A percentile compares a stretch with the other conserved stretches of the same genome.
Evolutionary conservation across 2,329 filamentous ascomycete genomes (phyloP).

Genomic region (Rhinocladiella similis): DNA sequence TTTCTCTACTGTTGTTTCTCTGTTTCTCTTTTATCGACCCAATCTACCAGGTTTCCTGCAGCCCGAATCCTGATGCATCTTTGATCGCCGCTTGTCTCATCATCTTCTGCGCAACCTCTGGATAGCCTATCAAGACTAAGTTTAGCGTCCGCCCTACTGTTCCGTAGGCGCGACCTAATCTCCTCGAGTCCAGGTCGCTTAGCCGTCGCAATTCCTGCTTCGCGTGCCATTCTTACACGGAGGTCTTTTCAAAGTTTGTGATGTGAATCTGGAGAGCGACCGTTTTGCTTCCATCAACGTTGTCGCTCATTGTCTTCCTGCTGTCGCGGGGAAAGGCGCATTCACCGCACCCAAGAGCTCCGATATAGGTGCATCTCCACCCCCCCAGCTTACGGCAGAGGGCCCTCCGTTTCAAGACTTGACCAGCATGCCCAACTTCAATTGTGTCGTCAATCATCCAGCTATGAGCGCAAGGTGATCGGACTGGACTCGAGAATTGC

Average conservation of each 20-base stretch:
- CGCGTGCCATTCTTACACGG: not conserved
- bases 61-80: not conserved
- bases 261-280: no score
- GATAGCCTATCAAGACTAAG: conserved; percentile 5
- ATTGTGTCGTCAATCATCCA: not conserved
- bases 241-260: no score
- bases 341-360: no score
- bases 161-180: conserved; percentile 1
- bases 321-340: no score
- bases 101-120: not conserved
- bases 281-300: no score
- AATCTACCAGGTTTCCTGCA: not conserved
- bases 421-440: not conserved
- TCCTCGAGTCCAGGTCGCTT: conserved; percentile 1
- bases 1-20: not conserved
- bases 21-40: not conserved
- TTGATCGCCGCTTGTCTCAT: not conserved
- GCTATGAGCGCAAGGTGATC: not conserved
- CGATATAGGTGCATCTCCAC: no score
- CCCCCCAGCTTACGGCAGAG: no score
- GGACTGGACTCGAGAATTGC: not conserved
- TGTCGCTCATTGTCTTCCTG: no score
- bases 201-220: not conserved
- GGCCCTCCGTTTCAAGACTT: no score
- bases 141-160: conserved; percentile 10